Percentiles rank a stretch among this genome's conserved stretches.
Evolutionary conservation across 2,329 filamentous ascomycete genomes (phyloP).

Genomic region (Amesomyces nigricolor): DNA sequence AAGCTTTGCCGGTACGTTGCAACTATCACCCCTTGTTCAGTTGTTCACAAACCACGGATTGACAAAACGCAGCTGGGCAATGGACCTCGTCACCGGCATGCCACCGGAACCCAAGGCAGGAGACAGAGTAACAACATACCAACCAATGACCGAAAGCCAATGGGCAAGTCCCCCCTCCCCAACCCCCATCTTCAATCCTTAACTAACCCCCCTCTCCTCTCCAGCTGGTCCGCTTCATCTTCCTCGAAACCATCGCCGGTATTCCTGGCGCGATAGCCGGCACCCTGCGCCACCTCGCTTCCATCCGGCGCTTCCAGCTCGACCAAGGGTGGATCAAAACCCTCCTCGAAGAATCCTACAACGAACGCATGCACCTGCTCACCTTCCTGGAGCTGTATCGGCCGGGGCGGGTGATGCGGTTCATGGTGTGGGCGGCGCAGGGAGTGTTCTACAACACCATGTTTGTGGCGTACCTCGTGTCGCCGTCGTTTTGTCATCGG

Average conservation of each 20-base stretch:
- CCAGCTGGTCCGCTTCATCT: conserved; percentile 74
- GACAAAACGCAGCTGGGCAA: conserved; percentile 56
- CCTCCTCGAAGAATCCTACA: conserved; percentile 81
- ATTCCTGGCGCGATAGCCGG: conserved; percentile 96
- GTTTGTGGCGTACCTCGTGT: conserved; percentile 81
- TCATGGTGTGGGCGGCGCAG: conserved; percentile 85
- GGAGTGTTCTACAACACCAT: conserved; percentile 94
- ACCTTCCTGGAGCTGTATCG: conserved; percentile 79
- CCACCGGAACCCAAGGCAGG: conserved; percentile 63
- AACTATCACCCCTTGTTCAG: too few relatives aligned
- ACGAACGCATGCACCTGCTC: conserved; percentile 85
- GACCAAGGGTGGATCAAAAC: conserved; percentile 98
- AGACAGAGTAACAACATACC: conserved; percentile 43
- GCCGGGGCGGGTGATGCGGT: conserved; percentile 74
- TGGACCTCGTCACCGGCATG: conserved; percentile 74
- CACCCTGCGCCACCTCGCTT: conserved; percentile 83
- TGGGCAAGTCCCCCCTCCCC: conserved; percentile 50
- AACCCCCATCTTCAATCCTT: not conserved
- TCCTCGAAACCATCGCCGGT: conserved; percentile 88
- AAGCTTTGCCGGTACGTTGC: conserved; percentile 41
- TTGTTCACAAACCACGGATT: too few relatives aligned
- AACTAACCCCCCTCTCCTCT: too few relatives aligned
- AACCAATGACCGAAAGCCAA: conserved; percentile 73
- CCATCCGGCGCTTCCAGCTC: conserved; percentile 74
- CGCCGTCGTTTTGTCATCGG: conserved; percentile 80